These are phyloP conservation scores for Suhomyces bolitotheri DNA, from an alignment of 1,139 yeast genomes.

Conservation along the genomic window DNA sequence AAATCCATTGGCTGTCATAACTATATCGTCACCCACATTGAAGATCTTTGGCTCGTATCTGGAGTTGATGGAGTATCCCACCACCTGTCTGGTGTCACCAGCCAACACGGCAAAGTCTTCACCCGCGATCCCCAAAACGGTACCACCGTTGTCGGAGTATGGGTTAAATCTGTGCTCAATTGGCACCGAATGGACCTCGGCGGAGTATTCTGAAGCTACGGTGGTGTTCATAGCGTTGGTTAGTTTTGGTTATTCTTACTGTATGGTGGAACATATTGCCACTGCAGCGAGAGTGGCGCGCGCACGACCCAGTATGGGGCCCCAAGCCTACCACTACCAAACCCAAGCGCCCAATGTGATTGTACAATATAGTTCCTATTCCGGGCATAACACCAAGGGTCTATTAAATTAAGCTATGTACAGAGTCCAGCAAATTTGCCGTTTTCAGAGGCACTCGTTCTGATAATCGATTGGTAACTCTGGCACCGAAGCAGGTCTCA, in stretches of 20 bases:
- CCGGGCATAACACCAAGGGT: no score
- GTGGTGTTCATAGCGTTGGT: conserved; percentile 30
- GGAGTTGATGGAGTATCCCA: conserved; percentile 90
- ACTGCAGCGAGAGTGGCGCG: conserved; percentile 8
- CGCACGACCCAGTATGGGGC: conserved; percentile 5
- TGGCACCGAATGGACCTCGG: conserved; percentile 57
- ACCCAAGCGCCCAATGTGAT: no score
- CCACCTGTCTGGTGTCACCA: conserved; percentile 96
- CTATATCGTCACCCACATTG: conserved; percentile 83
- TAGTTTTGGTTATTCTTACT: conserved; percentile 7
- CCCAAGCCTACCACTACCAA: no score
- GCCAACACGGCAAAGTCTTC: conserved; percentile 96
- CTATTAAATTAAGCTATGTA: no score
- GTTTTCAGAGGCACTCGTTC: no score
- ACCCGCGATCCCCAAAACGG: conserved; percentile 96
- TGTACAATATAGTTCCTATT: no score
- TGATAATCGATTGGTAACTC: no score
- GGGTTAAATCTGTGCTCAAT: conserved; percentile 96
- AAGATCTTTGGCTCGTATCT: conserved; percentile 91
- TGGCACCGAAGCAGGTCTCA: no score
- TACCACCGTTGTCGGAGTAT: conserved; percentile 96
- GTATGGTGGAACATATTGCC: conserved; percentile 6
- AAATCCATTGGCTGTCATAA: conserved; percentile 93
- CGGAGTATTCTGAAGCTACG: conserved; percentile 61
- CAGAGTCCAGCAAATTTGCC: no score